Evolutionary conservation across 495 filamentous ascomycete genomes (phyloP), one percentile per base, ranked within the genome.

Genomic region (Halenospora varia): DNA sequence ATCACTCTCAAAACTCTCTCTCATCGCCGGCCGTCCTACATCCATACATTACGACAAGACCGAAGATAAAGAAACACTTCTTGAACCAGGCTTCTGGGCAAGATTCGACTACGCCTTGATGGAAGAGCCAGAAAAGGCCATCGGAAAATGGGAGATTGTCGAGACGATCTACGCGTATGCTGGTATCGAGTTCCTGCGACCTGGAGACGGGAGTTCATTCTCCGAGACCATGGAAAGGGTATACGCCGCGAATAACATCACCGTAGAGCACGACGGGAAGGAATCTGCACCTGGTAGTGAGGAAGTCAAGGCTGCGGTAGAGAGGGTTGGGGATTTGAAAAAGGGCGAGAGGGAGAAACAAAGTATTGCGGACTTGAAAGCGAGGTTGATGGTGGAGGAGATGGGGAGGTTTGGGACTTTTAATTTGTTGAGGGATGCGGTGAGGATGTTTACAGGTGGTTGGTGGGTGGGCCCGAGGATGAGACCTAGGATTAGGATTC

Each of bases 61-160:
- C 0, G 85, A 88, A 57, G 72, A 86, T 51, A 73, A 79, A 20
- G 54, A 62, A 0, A 60, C 67, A 1, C 76, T 96, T 41, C 71
- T 81, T 6, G 72, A 76, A 23, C 80, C 84, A 1, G 60, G 69
- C 2, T 97, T 97, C 70, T 97, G 93, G 94, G 70, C 77, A 2
- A 71, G 75, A 23, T 92, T 96, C 57, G 88, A 96, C 63, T 99
- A 90, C 64, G 83, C 82, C 6, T 76, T 97, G 4, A 78, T 86
- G 10, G 89, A 94, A 72, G 72, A 82, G 19, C 85, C 85, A 13
- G 75, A 71, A 41, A 66, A 67, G 24, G 70, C 78, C 1, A 81
- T 86, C 55, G 86, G 84, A 0, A 73, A 73, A 1, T 99, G 92
- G 92, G 79, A 89, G 58, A 76, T 82, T 10, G 70, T 94, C 9